Evolutionary conservation across 345 rosid species (phyloP).

Genomic region (Dipteronia sinensis): DNA sequence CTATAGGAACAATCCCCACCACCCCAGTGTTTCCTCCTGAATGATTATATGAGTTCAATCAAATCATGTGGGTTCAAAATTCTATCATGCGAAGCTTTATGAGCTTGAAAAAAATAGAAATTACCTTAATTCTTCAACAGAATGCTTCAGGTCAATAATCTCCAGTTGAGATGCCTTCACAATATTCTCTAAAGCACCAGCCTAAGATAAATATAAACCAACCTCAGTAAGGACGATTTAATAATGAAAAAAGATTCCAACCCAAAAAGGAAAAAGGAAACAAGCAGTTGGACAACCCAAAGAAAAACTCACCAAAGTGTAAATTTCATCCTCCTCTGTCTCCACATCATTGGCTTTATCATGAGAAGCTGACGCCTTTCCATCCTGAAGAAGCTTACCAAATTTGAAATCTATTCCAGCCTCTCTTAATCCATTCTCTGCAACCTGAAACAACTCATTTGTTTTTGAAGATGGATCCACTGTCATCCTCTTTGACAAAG

Average conservation of each 20-base stretch:
- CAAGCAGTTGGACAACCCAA: constrained; percentile 2
- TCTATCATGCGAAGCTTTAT: constrained; percentile 2
- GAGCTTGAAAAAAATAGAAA: constrained; percentile 10
- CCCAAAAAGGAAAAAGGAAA: neutral
- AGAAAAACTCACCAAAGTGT: constrained; percentile 63
- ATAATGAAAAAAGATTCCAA: constrained; percentile 6
- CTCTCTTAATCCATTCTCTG: constrained; percentile 83
- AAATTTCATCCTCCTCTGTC: constrained; percentile 78
- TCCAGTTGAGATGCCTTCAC: constrained; percentile 90
- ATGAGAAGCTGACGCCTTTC: constrained; percentile 35
- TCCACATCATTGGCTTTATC: constrained; percentile 36
- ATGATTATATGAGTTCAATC: neutral
- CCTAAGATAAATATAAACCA: constrained; percentile 48
- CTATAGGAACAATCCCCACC: neutral
- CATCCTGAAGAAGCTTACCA: constrained; percentile 45
- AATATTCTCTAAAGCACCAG: constrained; percentile 92
- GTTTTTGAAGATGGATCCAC: constrained; percentile 60
- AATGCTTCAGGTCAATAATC: constrained; percentile 74
- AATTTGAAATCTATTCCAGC: constrained; percentile 74
- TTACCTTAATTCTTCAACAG: constrained; percentile 81
- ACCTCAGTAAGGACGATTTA: constrained; percentile 19
- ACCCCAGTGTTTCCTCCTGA: neutral
- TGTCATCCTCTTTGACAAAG: constrained; percentile 72
- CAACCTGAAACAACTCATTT: constrained; percentile 69
- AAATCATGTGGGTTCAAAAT: neutral